Evolutionary conservation across 148 eudicot species (phyloP), one percentile per base, ranked within the genome.

Genomic region (Talinum fruticosum): DNA sequence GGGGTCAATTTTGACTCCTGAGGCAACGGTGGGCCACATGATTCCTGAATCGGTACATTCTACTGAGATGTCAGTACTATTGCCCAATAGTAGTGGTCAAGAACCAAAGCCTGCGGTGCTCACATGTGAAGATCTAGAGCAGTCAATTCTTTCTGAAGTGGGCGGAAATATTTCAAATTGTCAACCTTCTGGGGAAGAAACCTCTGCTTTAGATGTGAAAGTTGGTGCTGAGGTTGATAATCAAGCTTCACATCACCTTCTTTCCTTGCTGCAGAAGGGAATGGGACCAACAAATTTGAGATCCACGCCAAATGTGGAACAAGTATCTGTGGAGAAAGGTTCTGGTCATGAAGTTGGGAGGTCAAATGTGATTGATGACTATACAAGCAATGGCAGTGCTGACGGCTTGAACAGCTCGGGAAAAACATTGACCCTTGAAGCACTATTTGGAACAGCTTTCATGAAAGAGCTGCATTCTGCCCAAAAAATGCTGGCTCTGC

Each of bases 61-160:
- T 68, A 69, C 85, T 53, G 88, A 75, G 54, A 59, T 76, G 19
- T 76, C 90, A 75, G 89, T 82, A 57, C 85, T 67, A 29, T 66
- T 77, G 36, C 21, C 71, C 78, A 84, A 71, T 65, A 41, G 49
- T 81, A 80, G 70, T 73, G 88, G 83, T 77, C 77, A 78, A 37
- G 90, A 87, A 76, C 77, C 87, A 10, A 77, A 80, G 71, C 88
- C 91, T 70, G 51, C 90, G 74, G 86, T 93, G 75, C 92, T 96
- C 47, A 96, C 99, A n/a, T 96, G 99, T 79, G 97, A 93, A 86
- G 97, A 93, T 87, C 90, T 96, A 83, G 99, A 96, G 86, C 98
- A 93, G 82, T 85, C 93, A 24, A 89, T 96, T 47, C 88, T 96
- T 54, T 96, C 90, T 4, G 89, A 85, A 73, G 82, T 88, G 74